These are phyloP conservation scores for Pseudocercospora crystallina DNA, from an alignment of 2,329 filamentous ascomycete species.

Conservation along the genomic window DNA sequence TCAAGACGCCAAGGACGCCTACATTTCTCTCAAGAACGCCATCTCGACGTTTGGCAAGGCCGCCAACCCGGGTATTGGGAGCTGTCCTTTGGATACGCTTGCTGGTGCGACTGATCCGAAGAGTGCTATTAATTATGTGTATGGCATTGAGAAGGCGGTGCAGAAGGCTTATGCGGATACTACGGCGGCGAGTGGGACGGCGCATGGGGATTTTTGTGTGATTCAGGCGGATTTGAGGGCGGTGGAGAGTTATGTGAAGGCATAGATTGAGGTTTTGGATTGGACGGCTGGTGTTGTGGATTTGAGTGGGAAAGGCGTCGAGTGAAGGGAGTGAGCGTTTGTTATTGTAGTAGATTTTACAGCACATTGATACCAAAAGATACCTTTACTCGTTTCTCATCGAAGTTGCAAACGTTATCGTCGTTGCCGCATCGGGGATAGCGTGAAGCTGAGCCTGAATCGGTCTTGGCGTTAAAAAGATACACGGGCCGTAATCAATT, in stretches of 20 bases:
- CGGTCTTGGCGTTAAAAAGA: too few species aligned
- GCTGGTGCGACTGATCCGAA: neutral
- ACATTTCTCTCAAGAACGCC: neutral
- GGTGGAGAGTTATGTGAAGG: neutral
- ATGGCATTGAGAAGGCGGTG: neutral
- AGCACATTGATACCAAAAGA: too few species aligned
- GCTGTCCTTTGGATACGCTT: neutral
- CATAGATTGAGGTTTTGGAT: too few species aligned
- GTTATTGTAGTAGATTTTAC: too few species aligned
- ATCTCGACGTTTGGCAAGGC: neutral
- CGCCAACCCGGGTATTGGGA: neutral
- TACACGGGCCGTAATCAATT: too few species aligned
- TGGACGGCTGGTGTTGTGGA: too few species aligned
- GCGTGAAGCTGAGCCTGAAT: too few species aligned
- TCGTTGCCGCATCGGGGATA: too few species aligned
- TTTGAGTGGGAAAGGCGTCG: too few species aligned
- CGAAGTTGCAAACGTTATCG: too few species aligned
- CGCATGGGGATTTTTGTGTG: neutral
- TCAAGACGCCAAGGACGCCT: neutral
- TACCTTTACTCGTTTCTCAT: too few species aligned
- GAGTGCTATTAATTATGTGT: neutral
- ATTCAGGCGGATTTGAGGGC: neutral
- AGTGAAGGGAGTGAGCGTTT: too few species aligned
- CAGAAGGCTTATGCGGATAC: conserved; percentile 6
- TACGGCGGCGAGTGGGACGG: neutral